Conservation (phyloP, 2,329 filamentous ascomycete species). For the Alternaria gansuensis region DNA sequence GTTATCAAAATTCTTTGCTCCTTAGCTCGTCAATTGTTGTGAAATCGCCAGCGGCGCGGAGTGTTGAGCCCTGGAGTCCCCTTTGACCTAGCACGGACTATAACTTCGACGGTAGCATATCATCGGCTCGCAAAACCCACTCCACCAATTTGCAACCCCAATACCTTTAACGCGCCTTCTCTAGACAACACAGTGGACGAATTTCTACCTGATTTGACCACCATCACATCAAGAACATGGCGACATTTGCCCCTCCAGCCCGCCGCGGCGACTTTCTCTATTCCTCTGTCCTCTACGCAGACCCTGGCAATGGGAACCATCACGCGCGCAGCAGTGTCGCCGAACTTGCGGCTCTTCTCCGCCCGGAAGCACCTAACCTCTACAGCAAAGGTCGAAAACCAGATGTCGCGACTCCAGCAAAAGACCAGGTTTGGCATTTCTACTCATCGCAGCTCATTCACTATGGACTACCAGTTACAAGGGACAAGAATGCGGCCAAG, state of each 20-base stretch:
- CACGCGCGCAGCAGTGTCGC: conserved; percentile 43
- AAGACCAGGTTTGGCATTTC: conserved; percentile 67
- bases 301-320: conserved; percentile 44
- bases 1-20: neutral
- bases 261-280: conserved; percentile 42
- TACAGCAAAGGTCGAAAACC: conserved; percentile 24
- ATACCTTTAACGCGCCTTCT: neutral
- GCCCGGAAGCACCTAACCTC: conserved; percentile 33
- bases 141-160: neutral
- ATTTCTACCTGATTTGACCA: neutral
- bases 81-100: neutral
- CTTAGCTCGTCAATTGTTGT: neutral
- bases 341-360: conserved; percentile 44
- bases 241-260: conserved; percentile 43
- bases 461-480: conserved; percentile 66
- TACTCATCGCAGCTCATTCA: conserved; percentile 70
- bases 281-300: conserved; percentile 43
- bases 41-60: accelerated
- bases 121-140: neutral
- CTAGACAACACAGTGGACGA: neutral
- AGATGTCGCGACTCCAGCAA: conserved; percentile 22
- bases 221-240: conserved; percentile 12
- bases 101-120: neutral
- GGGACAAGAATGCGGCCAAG: conserved; percentile 67
- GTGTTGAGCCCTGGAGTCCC: neutral